These are phyloP conservation scores for Mucor circinelloides DNA, from an alignment of 371 early-diverging fungal genomes.

Conservation along the genomic window DNA sequence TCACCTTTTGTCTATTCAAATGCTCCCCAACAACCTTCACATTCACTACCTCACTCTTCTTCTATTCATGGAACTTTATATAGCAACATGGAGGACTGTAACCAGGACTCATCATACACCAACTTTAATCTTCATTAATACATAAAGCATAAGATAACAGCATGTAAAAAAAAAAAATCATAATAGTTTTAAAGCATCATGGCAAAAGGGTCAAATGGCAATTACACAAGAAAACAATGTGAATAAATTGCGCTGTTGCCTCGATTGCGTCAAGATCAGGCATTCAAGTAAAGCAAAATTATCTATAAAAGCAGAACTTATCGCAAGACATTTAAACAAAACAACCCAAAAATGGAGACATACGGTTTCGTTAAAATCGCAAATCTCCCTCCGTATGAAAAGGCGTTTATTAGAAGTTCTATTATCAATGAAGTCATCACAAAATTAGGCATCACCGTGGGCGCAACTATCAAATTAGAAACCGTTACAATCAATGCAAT, in stretches of 20 bases:
- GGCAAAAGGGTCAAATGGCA: neutral
- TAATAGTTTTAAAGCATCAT: no score
- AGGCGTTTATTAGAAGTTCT: neutral
- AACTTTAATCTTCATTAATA: neutral
- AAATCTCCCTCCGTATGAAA: neutral
- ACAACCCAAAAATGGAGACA: neutral
- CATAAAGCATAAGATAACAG: neutral
- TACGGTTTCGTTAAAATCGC: neutral
- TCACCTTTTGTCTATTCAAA: conserved; percentile 5
- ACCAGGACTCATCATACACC: neutral
- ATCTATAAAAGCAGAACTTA: neutral
- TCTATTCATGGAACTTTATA: neutral
- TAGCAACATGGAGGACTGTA: neutral
- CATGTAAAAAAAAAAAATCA: neutral
- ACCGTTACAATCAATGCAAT: neutral
- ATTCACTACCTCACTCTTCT: no score
- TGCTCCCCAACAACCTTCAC: neutral
- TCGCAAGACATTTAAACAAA: neutral
- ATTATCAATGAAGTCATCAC: neutral
- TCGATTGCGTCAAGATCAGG: neutral
- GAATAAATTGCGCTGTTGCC: neutral
- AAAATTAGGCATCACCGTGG: neutral
- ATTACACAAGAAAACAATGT: neutral
- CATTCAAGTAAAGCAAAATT: neutral
- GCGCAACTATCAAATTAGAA: neutral